phyloP scores from a whole-genome alignment of 345 rosid genomes.

The Schrenkiella parvula region DNA sequence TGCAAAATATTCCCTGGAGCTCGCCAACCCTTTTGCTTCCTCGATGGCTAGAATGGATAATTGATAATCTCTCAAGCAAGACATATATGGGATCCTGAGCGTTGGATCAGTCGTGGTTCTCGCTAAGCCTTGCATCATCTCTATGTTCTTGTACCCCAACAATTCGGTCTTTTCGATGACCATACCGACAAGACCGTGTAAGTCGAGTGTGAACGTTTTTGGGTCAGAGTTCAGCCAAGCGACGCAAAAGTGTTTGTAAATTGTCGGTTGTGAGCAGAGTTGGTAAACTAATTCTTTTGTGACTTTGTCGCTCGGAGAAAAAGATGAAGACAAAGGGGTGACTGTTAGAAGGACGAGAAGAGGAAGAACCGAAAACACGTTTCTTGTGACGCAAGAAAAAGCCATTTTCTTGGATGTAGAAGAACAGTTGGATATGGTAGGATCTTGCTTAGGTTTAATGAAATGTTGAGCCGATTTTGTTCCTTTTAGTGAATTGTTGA shows the following conservation, averaged over 20 bases:
- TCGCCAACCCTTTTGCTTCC: neutral
- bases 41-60: neutral
- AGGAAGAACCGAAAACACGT: neutral
- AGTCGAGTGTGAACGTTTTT: neutral
- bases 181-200: too few species aligned
- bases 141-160: too few species aligned
- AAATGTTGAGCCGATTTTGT: neutral
- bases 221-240: constrained; percentile 4
- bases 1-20: neutral
- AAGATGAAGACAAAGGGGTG: constrained; percentile 21
- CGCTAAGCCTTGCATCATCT: too few species aligned
- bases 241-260: constrained; percentile 4
- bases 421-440: neutral
- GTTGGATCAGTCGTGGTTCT: too few species aligned
- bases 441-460: neutral
- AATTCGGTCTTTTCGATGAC: too few species aligned
- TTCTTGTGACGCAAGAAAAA: constrained; percentile 7
- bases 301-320: too few species aligned
- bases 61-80: neutral
- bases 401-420: constrained; percentile 7
- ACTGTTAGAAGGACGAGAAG: constrained; percentile 9
- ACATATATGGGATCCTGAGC: neutral
- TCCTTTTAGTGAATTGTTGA: neutral
- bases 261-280: constrained; percentile 6
- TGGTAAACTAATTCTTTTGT: neutral